These are phyloP conservation scores for Auriscalpium orientale DNA, from an alignment of 768 basidiomycete species.

Conservation along the genomic window DNA sequence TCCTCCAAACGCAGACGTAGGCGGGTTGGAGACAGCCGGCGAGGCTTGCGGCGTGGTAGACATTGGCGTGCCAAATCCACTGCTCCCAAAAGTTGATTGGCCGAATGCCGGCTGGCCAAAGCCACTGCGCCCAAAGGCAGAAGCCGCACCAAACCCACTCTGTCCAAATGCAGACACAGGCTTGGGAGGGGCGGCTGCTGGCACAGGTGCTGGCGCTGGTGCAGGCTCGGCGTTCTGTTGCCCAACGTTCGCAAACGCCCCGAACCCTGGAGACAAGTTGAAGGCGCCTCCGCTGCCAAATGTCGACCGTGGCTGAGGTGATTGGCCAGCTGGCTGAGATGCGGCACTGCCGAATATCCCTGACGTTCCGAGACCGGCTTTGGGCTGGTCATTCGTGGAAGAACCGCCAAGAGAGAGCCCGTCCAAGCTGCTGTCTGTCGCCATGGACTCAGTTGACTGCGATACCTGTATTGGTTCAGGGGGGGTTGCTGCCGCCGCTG, in stretches of 20 bases:
- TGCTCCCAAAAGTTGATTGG: slow-evolving; percentile 19
- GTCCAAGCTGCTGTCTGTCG: slow-evolving; percentile 13
- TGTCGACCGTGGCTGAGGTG: slow-evolving; percentile 7
- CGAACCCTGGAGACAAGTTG: slow-evolving; percentile 22
- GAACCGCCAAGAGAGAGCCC: slow-evolving; percentile 20
- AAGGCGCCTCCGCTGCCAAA: slow-evolving; percentile 12
- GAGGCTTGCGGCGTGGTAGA: slow-evolving; percentile 13
- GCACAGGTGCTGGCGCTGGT: neutral
- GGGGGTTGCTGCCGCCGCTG: slow-evolving; percentile 1
- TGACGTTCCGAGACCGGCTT: slow-evolving; percentile 7
- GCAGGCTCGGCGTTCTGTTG: slow-evolving; percentile 10
- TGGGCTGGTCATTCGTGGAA: slow-evolving; percentile 6
- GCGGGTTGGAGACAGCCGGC: neutral
- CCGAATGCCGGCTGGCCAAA: slow-evolving; percentile 14
- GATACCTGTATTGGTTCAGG: slow-evolving; percentile 7
- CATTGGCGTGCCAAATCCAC: slow-evolving; percentile 17
- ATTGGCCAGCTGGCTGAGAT: neutral
- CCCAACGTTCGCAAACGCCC: slow-evolving; percentile 19
- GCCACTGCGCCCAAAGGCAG: neutral
- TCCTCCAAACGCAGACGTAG: slow-evolving; percentile 11
- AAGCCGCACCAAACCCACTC: slow-evolving; percentile 11
- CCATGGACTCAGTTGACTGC: slow-evolving; percentile 3
- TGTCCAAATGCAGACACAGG: slow-evolving; percentile 16
- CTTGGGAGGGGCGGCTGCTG: slow-evolving; percentile 8
- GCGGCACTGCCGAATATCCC: slow-evolving; percentile 22